phyloP scores from a whole-genome alignment of 2,329 filamentous ascomycete genomes.

The Metarhizium robertsii region DNA sequence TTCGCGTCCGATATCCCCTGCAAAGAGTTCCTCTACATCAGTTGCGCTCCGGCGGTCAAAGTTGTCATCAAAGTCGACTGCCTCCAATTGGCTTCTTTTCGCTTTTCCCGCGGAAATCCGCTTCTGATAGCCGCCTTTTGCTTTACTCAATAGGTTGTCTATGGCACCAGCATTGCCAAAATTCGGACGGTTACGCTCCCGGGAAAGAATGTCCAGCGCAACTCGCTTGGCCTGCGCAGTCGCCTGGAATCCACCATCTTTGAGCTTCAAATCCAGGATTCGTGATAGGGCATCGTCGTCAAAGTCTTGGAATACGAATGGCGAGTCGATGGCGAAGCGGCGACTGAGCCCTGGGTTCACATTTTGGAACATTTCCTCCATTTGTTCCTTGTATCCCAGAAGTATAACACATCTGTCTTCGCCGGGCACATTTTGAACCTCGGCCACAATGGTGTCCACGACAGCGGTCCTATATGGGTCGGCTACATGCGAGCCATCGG shows the following conservation, averaged over 20 bases:
- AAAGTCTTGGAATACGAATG: conserved; percentile 64
- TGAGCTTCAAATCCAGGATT: conserved; percentile 57
- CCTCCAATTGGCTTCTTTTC: conserved; percentile 59
- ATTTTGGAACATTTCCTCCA: conserved; percentile 65
- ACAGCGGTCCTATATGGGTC: conserved; percentile 51
- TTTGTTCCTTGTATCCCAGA: conserved; percentile 59
- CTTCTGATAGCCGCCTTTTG: conserved; percentile 35
- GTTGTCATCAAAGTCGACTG: conserved; percentile 64
- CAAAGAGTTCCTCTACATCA: conserved; percentile 45
- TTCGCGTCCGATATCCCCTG: conserved; percentile 49
- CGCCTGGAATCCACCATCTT: conserved; percentile 40
- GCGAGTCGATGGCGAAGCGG: conserved; percentile 53
- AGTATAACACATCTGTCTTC: conserved; percentile 66
- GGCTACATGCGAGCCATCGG: conserved; percentile 1
- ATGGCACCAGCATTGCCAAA: conserved; percentile 72
- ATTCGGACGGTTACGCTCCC: conserved; percentile 53
- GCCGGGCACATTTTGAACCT: conserved; percentile 59
- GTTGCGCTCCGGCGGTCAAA: conserved; percentile 34
- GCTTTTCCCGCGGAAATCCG: conserved; percentile 14
- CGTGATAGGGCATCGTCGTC: conserved; percentile 42
- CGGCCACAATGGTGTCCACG: conserved; percentile 65
- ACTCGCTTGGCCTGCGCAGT: conserved; percentile 42
- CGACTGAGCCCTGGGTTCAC: conserved; percentile 61
- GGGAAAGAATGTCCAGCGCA: conserved; percentile 49
- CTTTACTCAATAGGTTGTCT: conserved; percentile 52